Evolutionary conservation across 1,139 yeast species (phyloP).

Genomic region (Blastobotrys raffinosifermentans): DNA sequence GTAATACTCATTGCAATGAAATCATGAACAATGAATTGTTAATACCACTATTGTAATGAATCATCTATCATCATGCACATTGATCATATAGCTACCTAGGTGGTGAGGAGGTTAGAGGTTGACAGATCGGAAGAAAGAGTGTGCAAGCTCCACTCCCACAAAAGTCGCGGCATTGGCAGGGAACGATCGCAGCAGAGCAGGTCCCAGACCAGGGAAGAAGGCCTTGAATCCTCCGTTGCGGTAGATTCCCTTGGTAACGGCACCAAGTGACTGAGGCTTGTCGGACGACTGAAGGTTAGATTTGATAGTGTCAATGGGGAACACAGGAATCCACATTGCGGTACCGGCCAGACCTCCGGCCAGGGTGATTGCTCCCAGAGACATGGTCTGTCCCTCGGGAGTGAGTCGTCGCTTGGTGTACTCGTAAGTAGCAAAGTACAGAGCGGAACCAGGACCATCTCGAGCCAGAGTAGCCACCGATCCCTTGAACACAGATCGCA

Average conservation of each 20-base stretch:
- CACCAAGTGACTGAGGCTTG: constrained; percentile 51
- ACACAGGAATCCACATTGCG: constrained; percentile 93
- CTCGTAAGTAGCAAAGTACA: constrained; percentile 94
- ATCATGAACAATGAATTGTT: too few relatives aligned
- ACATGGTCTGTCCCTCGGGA: constrained; percentile 47
- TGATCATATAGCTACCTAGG: too few relatives aligned
- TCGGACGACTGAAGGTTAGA: constrained; percentile 73
- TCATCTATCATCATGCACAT: too few relatives aligned
- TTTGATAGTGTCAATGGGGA: constrained; percentile 95
- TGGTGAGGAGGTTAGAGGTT: constrained; percentile 11
- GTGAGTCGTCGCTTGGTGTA: constrained; percentile 61
- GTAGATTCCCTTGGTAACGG: constrained; percentile 60
- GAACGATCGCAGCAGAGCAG: constrained; percentile 90
- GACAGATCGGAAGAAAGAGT: constrained; percentile 46
- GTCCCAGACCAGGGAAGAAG: constrained; percentile 85
- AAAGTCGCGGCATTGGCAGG: constrained; percentile 98
- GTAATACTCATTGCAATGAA: not conserved
- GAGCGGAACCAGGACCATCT: constrained; percentile 98
- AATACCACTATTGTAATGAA: too few relatives aligned
- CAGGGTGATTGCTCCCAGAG: constrained; percentile 67
- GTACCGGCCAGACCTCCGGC: constrained; percentile 97
- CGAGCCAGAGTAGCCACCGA: constrained; percentile 88
- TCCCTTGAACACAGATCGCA: constrained; percentile 82
- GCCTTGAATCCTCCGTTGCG: constrained; percentile 77
- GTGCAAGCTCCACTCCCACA: constrained; percentile 88